Percentiles rank a stretch among this genome's conserved stretches.
Evolutionary conservation across 1,284 basidiomycete species (phyloP).

Genomic region (Leccinum subfulvum): DNA sequence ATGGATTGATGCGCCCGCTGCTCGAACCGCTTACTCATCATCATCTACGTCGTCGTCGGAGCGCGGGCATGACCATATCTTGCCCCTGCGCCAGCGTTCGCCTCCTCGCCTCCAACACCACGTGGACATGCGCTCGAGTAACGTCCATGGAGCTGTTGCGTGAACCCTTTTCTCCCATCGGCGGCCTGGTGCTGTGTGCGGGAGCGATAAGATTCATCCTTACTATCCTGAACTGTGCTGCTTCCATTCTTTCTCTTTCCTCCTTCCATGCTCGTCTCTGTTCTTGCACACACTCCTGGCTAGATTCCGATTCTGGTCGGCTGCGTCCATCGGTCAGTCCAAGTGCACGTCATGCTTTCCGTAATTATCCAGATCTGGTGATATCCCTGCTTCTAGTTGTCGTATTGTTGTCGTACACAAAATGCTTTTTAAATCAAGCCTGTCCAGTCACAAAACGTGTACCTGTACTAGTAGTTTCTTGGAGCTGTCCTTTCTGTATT

Average conservation of each 20-base stretch:
- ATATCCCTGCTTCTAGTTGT: slow-evolving; percentile 17
- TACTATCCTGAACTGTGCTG: slow-evolving; percentile 6
- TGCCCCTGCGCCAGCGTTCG: slow-evolving; percentile 34
- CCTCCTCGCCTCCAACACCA: slow-evolving; percentile 35
- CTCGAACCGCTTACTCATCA: slow-evolving; percentile 29
- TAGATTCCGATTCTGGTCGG: slow-evolving; percentile 14
- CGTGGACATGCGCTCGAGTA: slow-evolving; percentile 32
- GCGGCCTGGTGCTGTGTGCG: slow-evolving; percentile 23
- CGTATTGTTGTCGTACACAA: slow-evolving; percentile 32
- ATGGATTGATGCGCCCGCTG: slow-evolving; percentile 35
- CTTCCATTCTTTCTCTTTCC: slow-evolving; percentile 7
- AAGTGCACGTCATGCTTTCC: slow-evolving; percentile 9
- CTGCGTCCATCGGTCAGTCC: slow-evolving; percentile 3
- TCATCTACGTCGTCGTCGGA: slow-evolving; percentile 23
- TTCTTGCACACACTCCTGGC: slow-evolving; percentile 25
- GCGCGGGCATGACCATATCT: slow-evolving; percentile 29
- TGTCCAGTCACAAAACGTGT: slow-evolving; percentile 20
- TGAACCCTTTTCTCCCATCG: slow-evolving; percentile 13
- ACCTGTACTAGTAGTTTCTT: slow-evolving; percentile 27
- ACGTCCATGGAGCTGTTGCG: slow-evolving; percentile 33
- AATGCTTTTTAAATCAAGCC: slow-evolving; percentile 10
- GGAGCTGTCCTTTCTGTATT: slow-evolving; percentile 31
- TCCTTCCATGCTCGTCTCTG: slow-evolving; percentile 4
- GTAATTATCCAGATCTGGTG: slow-evolving; percentile 20
- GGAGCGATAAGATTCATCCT: not conserved